Evolutionary conservation across 2,329 filamentous ascomycete genomes (phyloP), one percentile per base, ranked within the genome.

Genomic region (Colletotrichum sansevieriae): DNA sequence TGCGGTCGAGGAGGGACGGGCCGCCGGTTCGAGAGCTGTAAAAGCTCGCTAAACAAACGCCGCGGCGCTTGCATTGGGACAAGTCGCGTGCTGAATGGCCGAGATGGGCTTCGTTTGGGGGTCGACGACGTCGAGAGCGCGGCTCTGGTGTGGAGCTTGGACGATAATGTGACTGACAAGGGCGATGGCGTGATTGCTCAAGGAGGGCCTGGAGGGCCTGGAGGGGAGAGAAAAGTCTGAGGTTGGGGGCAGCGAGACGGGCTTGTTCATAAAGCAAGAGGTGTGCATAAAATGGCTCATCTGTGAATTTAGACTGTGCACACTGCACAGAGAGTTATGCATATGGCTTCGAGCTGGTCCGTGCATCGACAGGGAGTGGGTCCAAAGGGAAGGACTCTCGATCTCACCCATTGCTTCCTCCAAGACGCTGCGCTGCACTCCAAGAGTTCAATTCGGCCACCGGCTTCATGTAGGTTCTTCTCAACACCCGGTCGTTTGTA

Each of bases 81-180:
- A 44, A 25, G 37, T 52, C 10, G 33, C 63, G 29, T 51, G 44
- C n/a, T 46, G 57, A 59, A 63, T 67, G 63, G 63, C 46, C 54
- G 57, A 63, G 67, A 69, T 61, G 55, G 56, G 62, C 37, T 69
- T 69, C 63, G 47, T 68, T 59, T 61, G 62, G 58, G 22, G 49
- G 56, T 61, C 41, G 66, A 69, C 41, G 62, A 69, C 55, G 66
- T 66, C 63, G 63, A 69, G 41, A 35, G 66, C 62, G 66, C 66
- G 66, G 66, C 66, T 69, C 55, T 69, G 62, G 66, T 69, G 66
- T 61, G 66, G 66, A 69, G 66, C 66, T 69, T 61, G 66, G 66
- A 69, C 66, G 56, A 56, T 66, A 62, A 69, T 33, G 66, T 61
- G 66, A 65, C 41, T 39, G 66, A 66, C 66, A 58, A 58, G 66